Conservation (phyloP, 257 asterid species). For the Buddleja alternifolia region DNA sequence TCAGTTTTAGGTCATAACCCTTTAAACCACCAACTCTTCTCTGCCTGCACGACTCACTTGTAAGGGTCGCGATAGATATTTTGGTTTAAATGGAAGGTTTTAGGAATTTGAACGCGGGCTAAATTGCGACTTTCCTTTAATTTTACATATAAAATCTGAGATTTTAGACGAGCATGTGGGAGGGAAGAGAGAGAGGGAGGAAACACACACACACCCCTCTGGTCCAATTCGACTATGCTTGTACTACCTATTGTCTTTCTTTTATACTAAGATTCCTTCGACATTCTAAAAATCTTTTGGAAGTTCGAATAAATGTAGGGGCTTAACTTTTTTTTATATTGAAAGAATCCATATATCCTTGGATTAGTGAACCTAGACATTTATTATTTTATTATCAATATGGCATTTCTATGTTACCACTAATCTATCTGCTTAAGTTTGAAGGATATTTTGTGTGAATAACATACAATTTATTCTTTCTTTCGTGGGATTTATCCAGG, state of each 20-base stretch:
- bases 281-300: background rate
- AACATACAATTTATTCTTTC: conserved; percentile 11
- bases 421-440: conserved; percentile 4
- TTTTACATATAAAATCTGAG: no score
- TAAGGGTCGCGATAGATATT: no score
- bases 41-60: background rate
- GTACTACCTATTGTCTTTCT: no score
- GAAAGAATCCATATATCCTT: background rate
- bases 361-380: background rate
- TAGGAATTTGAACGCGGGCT: no score
- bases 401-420: conserved; percentile 3
- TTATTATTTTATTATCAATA: background rate
- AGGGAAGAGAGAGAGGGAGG: no score
- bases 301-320: background rate
- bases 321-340: background rate
- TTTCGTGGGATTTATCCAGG: conserved; percentile 48
- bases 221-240: no score
- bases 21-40: background rate
- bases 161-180: no score
- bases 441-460: conserved; percentile 9
- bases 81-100: no score
- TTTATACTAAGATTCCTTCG: background rate
- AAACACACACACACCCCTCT: no score
- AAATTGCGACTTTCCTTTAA: no score
- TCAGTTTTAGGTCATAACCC: conserved; percentile 5